Percentiles rank a stretch among this genome's conserved stretches.
phyloP scores from a whole-genome alignment of 176 grass and related monocot genomes.

The Cocos nucifera region DNA sequence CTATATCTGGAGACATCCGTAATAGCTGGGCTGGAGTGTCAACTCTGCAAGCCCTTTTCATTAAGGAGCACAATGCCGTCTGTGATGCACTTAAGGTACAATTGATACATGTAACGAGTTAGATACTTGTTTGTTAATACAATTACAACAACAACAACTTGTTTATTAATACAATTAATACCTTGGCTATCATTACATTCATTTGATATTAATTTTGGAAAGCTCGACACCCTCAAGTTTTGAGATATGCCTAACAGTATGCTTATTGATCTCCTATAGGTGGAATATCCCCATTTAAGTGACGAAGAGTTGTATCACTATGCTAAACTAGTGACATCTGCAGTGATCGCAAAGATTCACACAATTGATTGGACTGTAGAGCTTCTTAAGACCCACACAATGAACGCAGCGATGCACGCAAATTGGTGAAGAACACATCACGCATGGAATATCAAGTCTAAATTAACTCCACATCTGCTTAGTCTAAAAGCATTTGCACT shows the following conservation, averaged over 20 bases:
- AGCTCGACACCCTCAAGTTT: too few relatives aligned
- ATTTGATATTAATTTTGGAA: too few relatives aligned
- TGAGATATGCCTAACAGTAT: too few relatives aligned
- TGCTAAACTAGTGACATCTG: slow-evolving; percentile 47
- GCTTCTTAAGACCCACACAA: slow-evolving; percentile 49
- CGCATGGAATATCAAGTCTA: too few relatives aligned
- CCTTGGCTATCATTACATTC: too few relatives aligned
- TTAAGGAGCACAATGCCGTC: slow-evolving; percentile 49
- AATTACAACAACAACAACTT: background rate
- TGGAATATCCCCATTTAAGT: slow-evolving; percentile 25
- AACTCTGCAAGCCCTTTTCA: slow-evolving; percentile 49
- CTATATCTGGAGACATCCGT: slow-evolving; percentile 35
- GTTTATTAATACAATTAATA: background rate
- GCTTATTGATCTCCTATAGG: slow-evolving; percentile 14
- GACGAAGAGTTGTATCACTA: slow-evolving; percentile 43
- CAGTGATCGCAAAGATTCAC: slow-evolving; percentile 57
- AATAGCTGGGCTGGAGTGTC: slow-evolving; percentile 56
- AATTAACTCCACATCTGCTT: too few relatives aligned
- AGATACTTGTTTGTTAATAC: background rate
- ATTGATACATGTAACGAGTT: background rate
- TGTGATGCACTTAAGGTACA: slow-evolving; percentile 52
- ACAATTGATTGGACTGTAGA: slow-evolving; percentile 65
- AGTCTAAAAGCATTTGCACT: background rate
- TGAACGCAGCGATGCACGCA: slow-evolving; percentile 34
- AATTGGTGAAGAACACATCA: slow-evolving; percentile 28